Evolutionary conservation across 345 rosid genomes (phyloP), one percentile per base, ranked within the genome.

Genomic region (Pelargonium nanum): DNA sequence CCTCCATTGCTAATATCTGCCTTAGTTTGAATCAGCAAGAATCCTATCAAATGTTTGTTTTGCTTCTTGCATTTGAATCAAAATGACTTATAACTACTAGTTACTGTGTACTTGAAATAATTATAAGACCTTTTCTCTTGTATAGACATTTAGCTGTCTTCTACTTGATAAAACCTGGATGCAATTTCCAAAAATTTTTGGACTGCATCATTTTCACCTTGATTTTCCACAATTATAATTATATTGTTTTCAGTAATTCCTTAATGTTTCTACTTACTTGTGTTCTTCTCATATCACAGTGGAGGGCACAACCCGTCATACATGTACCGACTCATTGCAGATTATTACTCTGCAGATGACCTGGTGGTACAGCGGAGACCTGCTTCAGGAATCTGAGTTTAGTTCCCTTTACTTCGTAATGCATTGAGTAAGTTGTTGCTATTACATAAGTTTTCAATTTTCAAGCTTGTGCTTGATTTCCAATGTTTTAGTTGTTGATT

Each of bases 221-320:
- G n/a, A n/a, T n/a, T n/a, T n/a, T n/a, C n/a, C n/a, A n/a, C n/a
- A n/a, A n/a, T n/a, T n/a, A n/a, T n/a, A n/a, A n/a, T n/a, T n/a
- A n/a, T n/a, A n/a, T n/a, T n/a, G n/a, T n/a, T n/a, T n/a, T n/a
- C n/a, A n/a, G n/a, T n/a, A n/a, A n/a, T n/a, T n/a, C n/a, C n/a
- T n/a, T n/a, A n/a, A n/a, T 40, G 48, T 40, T 9, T 40, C 2
- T 40, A 40, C 48, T 40, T n/a, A n/a, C 48, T 12, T 40, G 2
- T 30, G 64, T 52, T 44, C 20, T 30, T 26, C 22, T 56, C 15
- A 56, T 19, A 56, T 69, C 77, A 57, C 85, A 94, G 99, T 13
- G 99, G 97, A 70, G 99, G 97, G 64, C 99, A 94, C 76, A 88
- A 89, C 72, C 91, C 99, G 51, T 94, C 96, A 16, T 90, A 90